These are phyloP conservation scores for Cerrena zonata DNA, from an alignment of 1,284 basidiomycete species.

Conservation along the genomic window DNA sequence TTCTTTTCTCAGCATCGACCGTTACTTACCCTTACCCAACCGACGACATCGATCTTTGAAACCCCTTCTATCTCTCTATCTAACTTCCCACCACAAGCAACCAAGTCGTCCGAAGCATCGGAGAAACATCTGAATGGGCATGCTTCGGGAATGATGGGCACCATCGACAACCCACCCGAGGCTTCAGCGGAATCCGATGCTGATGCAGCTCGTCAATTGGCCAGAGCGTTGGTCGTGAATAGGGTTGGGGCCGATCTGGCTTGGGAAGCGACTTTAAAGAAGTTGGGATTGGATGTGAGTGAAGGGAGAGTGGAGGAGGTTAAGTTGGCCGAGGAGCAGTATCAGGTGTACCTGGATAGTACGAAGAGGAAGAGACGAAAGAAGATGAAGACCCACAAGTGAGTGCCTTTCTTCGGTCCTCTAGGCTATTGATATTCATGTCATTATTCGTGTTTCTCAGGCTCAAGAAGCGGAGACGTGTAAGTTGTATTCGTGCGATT, in stretches of 20 bases:
- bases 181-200: conserved; percentile 63
- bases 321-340: conserved; percentile 50
- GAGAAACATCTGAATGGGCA: conserved; percentile 19
- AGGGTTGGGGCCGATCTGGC: conserved; percentile 51
- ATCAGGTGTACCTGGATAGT: conserved; percentile 67
- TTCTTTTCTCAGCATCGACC: conserved; percentile 77
- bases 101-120: conserved; percentile 12
- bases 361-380: conserved; percentile 75
- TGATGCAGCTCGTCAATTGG: conserved; percentile 68
- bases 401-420: conserved; percentile 26
- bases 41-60: conserved; percentile 51
- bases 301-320: conserved; percentile 42
- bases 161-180: conserved; percentile 45
- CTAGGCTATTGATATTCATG: conserved; percentile 1
- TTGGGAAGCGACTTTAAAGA: conserved; percentile 60
- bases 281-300: conserved; percentile 49
- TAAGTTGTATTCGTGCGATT: conserved; percentile 23
- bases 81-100: background rate
- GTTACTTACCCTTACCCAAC: conserved; percentile 57
- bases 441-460: conserved; percentile 27
- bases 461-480: conserved; percentile 58
- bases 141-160: background rate
- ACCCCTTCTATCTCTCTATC: conserved; percentile 27
- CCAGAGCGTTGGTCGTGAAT: conserved; percentile 60
- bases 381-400: conserved; percentile 93